phyloP scores from a whole-genome alignment of 139 green algal genomes.

The Micromonas pusilla region DNA sequence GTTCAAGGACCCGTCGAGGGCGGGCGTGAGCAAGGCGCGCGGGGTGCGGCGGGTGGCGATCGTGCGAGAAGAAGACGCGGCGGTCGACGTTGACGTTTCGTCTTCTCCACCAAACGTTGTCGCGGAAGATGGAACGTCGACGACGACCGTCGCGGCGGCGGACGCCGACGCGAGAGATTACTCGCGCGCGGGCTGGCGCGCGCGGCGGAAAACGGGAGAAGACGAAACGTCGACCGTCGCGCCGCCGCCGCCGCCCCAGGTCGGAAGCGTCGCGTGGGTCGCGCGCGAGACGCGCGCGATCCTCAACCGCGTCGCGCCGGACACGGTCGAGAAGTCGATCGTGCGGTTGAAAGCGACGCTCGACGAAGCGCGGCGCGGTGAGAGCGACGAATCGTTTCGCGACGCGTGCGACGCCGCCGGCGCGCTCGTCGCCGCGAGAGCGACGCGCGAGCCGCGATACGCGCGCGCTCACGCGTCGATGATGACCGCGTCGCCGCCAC shows the following conservation, averaged over 20 bases:
- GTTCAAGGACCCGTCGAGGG: neutral
- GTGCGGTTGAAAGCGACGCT: no score
- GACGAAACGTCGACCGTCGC: neutral
- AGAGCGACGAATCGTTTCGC: no score
- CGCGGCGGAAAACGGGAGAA: neutral
- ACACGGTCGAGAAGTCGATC: neutral
- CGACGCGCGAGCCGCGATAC: no score
- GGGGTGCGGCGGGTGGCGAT: neutral
- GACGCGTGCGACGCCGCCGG: no score
- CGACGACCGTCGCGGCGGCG: neutral
- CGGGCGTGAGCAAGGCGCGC: neutral
- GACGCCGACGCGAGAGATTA: neutral
- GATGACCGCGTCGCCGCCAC: no score
- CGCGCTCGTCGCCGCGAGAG: no score
- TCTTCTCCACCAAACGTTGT: constrained; percentile 2
- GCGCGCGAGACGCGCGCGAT: neutral
- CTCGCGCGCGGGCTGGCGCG: neutral
- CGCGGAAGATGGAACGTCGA: no score
- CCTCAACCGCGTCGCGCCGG: constrained; percentile 3
- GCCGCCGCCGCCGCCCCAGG: neutral
- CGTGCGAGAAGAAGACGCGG: neutral
- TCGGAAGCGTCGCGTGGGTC: neutral
- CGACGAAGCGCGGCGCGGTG: no score
- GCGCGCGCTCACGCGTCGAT: no score
- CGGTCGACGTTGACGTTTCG: no score